Evolutionary conservation across 208 protist species (phyloP).

Genomic region (Giardia muris): DNA sequence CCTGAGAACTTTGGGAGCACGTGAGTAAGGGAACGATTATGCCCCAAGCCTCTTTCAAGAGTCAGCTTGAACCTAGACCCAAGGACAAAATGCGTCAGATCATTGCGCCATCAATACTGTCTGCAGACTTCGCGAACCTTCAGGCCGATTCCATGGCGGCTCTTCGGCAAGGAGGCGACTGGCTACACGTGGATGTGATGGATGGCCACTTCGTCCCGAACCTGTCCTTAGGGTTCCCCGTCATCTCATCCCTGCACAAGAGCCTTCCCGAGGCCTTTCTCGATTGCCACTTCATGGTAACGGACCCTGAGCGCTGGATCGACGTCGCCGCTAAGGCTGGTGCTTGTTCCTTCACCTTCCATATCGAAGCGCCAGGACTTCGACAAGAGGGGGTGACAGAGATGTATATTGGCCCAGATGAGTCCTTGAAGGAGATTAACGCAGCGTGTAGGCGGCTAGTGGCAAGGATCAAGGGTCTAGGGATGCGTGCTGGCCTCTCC

Average conservation of each 20-base stretch:
- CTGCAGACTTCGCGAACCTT: constrained; percentile 35
- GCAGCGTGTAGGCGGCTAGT: constrained; percentile 52
- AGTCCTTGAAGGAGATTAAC: constrained; percentile 13
- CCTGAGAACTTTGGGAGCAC: no score
- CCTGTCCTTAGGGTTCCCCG: constrained; percentile 49
- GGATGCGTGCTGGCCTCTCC: constrained; percentile 74
- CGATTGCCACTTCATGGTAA: constrained; percentile 55
- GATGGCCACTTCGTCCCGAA: constrained; percentile 56
- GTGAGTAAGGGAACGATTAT: no score
- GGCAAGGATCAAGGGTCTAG: constrained; percentile 47
- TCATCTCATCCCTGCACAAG: constrained; percentile 42
- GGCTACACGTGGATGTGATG: constrained; percentile 50
- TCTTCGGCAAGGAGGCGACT: constrained; percentile 27
- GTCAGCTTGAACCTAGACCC: no score
- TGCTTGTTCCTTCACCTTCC: constrained; percentile 71
- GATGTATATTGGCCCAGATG: background rate
- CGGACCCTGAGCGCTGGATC: constrained; percentile 54
- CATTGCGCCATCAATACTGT: constrained; percentile 38
- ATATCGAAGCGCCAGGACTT: constrained; percentile 61
- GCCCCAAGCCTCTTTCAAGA: no score
- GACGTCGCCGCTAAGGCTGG: constrained; percentile 61
- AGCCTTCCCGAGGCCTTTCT: constrained; percentile 37
- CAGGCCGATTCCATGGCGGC: background rate
- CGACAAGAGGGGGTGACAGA: constrained; percentile 30
- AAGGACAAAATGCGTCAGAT: no score